Evolutionary conservation across 2,329 filamentous ascomycete species (phyloP).

Genomic region (Nemania abortiva): DNA sequence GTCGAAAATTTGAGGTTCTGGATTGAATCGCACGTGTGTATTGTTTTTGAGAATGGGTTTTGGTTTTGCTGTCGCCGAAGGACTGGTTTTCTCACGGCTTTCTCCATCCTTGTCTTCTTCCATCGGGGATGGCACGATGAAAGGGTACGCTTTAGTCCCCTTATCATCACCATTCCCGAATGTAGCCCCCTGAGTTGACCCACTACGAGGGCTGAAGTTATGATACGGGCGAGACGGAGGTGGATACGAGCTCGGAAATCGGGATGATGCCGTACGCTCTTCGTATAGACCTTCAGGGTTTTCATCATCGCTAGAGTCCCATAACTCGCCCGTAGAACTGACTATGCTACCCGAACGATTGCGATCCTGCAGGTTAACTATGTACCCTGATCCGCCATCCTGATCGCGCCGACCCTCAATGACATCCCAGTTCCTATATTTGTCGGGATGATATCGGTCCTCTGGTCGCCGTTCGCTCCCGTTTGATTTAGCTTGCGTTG

Average conservation of each 20-base stretch:
- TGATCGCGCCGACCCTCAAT: constrained; percentile 39
- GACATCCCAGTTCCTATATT: constrained; percentile 52
- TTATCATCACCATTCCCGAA: constrained; percentile 45
- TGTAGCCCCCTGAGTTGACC: not conserved
- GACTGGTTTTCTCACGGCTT: constrained; percentile 45
- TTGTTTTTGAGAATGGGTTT: constrained; percentile 73
- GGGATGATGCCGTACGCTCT: constrained; percentile 27
- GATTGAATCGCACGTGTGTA: constrained; percentile 66
- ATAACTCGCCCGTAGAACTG: constrained; percentile 46
- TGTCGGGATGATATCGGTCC: constrained; percentile 50
- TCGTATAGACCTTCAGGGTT: constrained; percentile 14
- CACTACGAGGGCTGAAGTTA: constrained; percentile 24
- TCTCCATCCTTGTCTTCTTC: constrained; percentile 37
- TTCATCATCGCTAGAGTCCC: constrained; percentile 48
- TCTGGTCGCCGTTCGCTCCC: constrained; percentile 41
- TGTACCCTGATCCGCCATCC: constrained; percentile 40
- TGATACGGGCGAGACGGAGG: constrained; percentile 41
- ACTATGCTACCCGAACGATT: constrained; percentile 43
- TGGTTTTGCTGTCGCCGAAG: constrained; percentile 57
- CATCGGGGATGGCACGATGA: constrained; percentile 56
- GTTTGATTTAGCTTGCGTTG: constrained; percentile 20
- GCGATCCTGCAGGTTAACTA: constrained; percentile 40
- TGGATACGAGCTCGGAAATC: constrained; percentile 43
- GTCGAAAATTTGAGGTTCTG: constrained; percentile 54
- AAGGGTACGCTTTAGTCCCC: constrained; percentile 53